A percentile compares a stretch with the other conserved stretches of the same genome.
Evolutionary conservation across 805 yeast species (phyloP).

Genomic region (Teunomyces gatunensis): DNA sequence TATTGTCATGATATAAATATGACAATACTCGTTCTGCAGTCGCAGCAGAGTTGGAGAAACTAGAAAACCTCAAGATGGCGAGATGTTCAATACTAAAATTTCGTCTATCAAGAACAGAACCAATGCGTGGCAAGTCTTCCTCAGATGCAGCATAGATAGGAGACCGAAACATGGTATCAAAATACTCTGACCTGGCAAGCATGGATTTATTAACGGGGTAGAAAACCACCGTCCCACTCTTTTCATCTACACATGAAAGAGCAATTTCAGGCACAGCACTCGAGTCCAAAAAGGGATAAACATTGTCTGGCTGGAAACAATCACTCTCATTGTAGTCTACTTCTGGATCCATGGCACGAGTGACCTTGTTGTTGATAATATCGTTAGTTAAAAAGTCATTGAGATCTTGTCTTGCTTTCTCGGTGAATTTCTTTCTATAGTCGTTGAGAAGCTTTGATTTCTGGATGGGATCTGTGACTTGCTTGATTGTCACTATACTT

Average conservation of each 20-base stretch:
- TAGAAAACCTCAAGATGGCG: conserved; percentile 30
- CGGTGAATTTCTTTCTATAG: conserved; percentile 30
- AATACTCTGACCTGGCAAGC: conserved; percentile 60
- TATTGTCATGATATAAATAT: conserved; percentile 60
- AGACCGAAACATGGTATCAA: conserved; percentile 59
- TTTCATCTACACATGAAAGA: conserved; percentile 32
- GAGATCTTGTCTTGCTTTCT: conserved; percentile 34
- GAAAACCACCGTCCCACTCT: conserved; percentile 26
- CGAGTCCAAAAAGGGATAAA: conserved; percentile 16
- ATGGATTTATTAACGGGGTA: conserved; percentile 69
- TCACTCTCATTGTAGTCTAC: conserved; percentile 32
- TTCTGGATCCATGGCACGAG: conserved; percentile 15
- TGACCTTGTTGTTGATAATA: conserved; percentile 19
- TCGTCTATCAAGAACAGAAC: conserved; percentile 17
- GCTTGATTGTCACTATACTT: conserved; percentile 28
- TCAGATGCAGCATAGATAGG: conserved; percentile 21
- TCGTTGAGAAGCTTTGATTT: conserved; percentile 30
- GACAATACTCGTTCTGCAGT: conserved; percentile 51
- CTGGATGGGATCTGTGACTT: conserved; percentile 17
- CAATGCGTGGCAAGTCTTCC: conserved; percentile 14
- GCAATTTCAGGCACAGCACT: conserved; percentile 47
- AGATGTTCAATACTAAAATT: conserved; percentile 8
- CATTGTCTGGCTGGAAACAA: conserved; percentile 16
- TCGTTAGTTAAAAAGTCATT: conserved; percentile 21
- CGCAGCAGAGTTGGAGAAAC: conserved; percentile 12